Evolutionary conservation across 2,329 filamentous ascomycete species (phyloP).

Genomic region (Venturia pyrina): DNA sequence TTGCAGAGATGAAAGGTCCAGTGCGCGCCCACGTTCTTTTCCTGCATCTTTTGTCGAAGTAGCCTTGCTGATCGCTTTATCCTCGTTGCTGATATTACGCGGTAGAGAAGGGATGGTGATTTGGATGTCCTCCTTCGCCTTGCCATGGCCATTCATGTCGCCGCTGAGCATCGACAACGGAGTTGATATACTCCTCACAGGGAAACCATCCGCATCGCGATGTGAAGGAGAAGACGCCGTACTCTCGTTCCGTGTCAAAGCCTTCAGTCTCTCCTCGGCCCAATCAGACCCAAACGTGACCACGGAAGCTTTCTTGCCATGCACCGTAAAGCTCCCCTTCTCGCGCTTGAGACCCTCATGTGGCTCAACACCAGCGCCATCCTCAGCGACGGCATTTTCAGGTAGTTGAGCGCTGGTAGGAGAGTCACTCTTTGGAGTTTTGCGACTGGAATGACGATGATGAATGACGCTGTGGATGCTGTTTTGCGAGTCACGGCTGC

Average conservation of each 20-base stretch:
- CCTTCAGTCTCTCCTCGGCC: constrained; percentile 41
- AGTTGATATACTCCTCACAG: constrained; percentile 3
- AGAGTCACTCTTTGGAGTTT: constrained; percentile 57
- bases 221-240: neutral
- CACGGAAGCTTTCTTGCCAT: constrained; percentile 95
- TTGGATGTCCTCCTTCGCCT: neutral
- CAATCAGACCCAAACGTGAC: constrained; percentile 94
- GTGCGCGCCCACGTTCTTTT: neutral
- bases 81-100: neutral
- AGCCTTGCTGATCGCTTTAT: neutral
- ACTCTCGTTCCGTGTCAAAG: constrained; percentile 6
- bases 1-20: neutral
- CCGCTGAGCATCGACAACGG: neutral
- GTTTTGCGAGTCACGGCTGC: constrained; percentile 41
- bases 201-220: neutral
- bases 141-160: neutral
- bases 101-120: neutral
- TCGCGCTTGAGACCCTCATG: constrained; percentile 56
- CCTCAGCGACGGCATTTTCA: constrained; percentile 40
- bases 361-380: constrained; percentile 17
- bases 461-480: constrained; percentile 24
- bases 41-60: neutral
- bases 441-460: constrained; percentile 56
- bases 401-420: constrained; percentile 46
- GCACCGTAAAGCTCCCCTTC: constrained; percentile 85